Evolutionary conservation across 108 stramenopile species (phyloP), one percentile per base, ranked within the genome.

Genomic region (Fistulifera solaris): DNA sequence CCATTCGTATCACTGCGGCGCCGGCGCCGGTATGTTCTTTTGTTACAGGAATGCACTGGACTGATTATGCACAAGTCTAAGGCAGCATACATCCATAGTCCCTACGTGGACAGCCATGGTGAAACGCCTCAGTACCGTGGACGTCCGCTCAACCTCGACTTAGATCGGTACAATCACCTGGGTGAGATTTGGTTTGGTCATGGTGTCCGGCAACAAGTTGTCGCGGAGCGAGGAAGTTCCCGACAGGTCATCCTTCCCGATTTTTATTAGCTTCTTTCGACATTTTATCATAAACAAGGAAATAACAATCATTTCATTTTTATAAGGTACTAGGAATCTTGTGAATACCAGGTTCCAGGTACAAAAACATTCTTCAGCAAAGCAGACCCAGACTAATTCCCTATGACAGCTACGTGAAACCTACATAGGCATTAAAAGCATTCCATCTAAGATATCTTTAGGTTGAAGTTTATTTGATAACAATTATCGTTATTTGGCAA

Each of bases 101-200:
- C 93, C 1, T 97, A 93, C 54, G 96, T 95, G 28, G 96, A 97
- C 50, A 83, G 76, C 55, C 87, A 95, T 52, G 93, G 93, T 3
- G 96, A 97, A 71, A 89, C 87, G 17, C 87, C 88, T 0, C 83
- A 87, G 39, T 40, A 44, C 15, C 66, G 88, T 48, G 93, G 93
- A 8, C 58, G 87, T 7, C 93, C 93, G 17, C 60, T 94, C 54
- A 89, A 87, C 63, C 54, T 87, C 18, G 81, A 85, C 59, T 27
- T 78, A 1, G 71, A 69, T 35, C 73, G 83, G 15, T 87, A 83
- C 47, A 62, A 66, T 43, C 70, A 83, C 26, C 51, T 91, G 26
- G 75, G 68, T n/a, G 78, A 78, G 45, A 59, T 90, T 25, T 90
- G 84, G 82, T 66, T 67, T 22, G 76, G 81, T 2, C 82, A 88